Evolutionary conservation across 805 yeast genomes (phyloP).

Genomic region (Vanderwaltozyma polyspora): DNA sequence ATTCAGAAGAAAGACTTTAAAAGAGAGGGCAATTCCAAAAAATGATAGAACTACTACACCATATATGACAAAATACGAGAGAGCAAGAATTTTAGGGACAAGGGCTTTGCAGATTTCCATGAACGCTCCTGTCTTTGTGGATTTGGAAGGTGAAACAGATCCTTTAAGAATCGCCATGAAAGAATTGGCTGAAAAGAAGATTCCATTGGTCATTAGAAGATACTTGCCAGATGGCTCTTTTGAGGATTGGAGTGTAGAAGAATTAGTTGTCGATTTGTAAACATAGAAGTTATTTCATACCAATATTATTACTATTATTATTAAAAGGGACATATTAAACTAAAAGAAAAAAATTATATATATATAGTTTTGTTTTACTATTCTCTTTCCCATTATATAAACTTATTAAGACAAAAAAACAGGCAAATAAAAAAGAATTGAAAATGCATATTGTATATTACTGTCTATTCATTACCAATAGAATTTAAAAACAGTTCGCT

Average conservation of each 20-base stretch:
- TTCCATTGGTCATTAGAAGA: conserved; percentile 91
- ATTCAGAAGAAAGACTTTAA: conserved; percentile 49
- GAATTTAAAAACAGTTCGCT: conserved; percentile 55
- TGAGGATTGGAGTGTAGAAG: conserved; percentile 99
- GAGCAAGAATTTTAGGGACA: conserved; percentile 95
- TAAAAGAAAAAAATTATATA: no score
- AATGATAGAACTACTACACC: conserved; percentile 92
- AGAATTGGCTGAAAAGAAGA: conserved; percentile 87
- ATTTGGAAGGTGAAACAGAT: conserved; percentile 97
- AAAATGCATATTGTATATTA: no score
- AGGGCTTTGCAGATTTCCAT: conserved; percentile 94
- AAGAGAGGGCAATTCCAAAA: conserved; percentile 78
- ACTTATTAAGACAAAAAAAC: no score
- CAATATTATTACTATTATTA: no score
- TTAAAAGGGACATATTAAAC: no score
- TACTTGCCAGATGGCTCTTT: conserved; percentile 93
- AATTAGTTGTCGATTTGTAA: conserved; percentile 75
- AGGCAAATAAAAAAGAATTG: no score
- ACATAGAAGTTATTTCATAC: no score
- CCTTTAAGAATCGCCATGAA: conserved; percentile 97
- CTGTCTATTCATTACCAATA: no score
- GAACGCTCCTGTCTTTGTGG: conserved; percentile 97
- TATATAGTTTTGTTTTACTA: no score
- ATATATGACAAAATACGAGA: conserved; percentile 96
- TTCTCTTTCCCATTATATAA: no score